Evolutionary conservation across 2,329 filamentous ascomycete species (phyloP), one percentile per base, ranked within the genome.

Genomic region (Colletotrichum ledebouriae): DNA sequence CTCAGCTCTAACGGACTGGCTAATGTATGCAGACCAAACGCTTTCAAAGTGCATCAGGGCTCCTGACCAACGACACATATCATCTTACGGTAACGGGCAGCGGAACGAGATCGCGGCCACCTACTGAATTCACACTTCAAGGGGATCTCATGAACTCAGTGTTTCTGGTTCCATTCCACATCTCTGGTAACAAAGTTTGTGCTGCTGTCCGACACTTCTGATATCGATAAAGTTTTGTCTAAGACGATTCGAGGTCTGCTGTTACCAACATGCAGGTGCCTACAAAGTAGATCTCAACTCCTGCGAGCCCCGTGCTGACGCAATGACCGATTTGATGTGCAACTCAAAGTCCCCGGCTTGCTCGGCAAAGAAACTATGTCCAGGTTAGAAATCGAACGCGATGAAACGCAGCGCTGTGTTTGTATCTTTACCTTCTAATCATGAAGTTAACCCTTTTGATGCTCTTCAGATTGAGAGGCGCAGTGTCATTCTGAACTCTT

Each of bases 361-460:
- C 0, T 85, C 79, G 7, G 89, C 92, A 72, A 94, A 94, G 81
- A 93, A 94, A 77, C 92, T 93, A 72, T 25, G 10, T 20, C 4
- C 49, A 6, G n/a, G 25, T 55, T 47, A 60, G 39, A 59, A 46
- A 10, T 17, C 2, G 2, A 9, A 6, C 15, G 29, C 29, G 2
- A 29, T 29, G 29, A 29, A 29, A 29, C 13, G 9, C 25, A 22
- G 4, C n/a, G 7, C 5, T 11, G 29, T 33, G 13, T 5, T 29
- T 6, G 12, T 5, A 11, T 12, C 75, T 81, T 68, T 77, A 93
- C 92, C 93, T 96, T 76, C 93, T 82, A 83, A 92, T 92, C 93
- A 96, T 94, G 63, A 96, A 82, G 56, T 89, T 90, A 22, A 94
- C 81, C 50, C 91, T 83, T 78, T 87, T 91, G 47, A 96, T 82